Percentiles rank a stretch among this genome's conserved stretches.
These are phyloP conservation scores for Coffea humblotiana DNA, from an alignment of 305 asterid genomes.

Conservation along the genomic window DNA sequence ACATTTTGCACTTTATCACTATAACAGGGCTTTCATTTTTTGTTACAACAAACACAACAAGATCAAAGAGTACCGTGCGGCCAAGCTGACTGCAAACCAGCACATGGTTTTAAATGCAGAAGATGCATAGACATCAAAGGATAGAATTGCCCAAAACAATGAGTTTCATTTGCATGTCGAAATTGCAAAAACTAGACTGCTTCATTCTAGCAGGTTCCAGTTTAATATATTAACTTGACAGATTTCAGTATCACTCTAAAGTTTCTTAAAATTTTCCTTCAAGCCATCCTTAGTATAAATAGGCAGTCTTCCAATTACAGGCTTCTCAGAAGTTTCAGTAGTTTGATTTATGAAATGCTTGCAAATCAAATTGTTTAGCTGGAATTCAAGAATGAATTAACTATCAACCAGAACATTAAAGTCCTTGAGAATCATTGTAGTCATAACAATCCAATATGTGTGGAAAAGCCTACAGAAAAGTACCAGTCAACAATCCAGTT, in stretches of 20 bases:
- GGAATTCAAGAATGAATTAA: no score
- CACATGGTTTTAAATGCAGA: not conserved
- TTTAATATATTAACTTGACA: not conserved
- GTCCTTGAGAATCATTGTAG: no score
- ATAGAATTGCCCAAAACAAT: not conserved
- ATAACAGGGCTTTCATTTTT: not conserved
- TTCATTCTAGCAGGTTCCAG: not conserved
- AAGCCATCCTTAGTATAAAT: not conserved
- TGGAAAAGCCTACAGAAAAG: no score
- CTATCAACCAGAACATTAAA: no score
- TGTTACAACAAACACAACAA: not conserved
- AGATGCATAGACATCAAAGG: not conserved
- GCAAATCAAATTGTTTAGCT: no score
- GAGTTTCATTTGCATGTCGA: no score
- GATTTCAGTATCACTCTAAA: not conserved
- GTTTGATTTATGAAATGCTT: not conserved
- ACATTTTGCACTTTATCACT: no score
- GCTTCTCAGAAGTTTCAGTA: not conserved
- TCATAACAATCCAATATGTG: no score
- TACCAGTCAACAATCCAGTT: no score
- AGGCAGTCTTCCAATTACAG: not conserved
- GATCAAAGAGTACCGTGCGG: not conserved
- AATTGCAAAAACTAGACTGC: not conserved
- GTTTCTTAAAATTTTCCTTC: not conserved
- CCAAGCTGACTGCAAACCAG: not conserved